Base-by-base conservation (phyloP, 768 basidiomycete species). In the Russula vinacea region DNA sequence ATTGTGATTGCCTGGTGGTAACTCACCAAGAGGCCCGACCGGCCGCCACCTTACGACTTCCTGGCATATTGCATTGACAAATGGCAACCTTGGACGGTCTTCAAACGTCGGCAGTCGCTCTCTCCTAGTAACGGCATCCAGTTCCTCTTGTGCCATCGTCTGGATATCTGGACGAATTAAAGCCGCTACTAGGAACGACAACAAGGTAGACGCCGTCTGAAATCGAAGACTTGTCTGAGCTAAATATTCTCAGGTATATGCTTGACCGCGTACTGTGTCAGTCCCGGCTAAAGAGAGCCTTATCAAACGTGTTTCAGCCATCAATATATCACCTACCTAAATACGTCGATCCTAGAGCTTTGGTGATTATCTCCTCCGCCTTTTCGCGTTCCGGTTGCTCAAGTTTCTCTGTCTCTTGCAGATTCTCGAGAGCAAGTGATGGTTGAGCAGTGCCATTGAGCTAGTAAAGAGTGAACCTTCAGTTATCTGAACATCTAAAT, bases 11-110 rank as follows among this genome's bases (percentile, higher is more conserved):
- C 26, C 10, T 17, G n/a, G 11, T 35, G 51, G 7, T 8, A 42
- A 59, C 69, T 32, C 49, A 69, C 70, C 56, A 0, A 69, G 9
- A 9, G 67, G 70, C 0, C 26, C 32, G 0, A 62, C 49, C 3
- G 65, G 56, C 3, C 52, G 35, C 69, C 70, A 70, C 35, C 70
- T 37, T 35, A 50, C 2, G 17, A 45, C n/a, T 22, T 57, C 56
- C 29, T 45, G 45, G 44, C 56, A 57, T n/a, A 54, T n/a, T 6
- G 52, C 52, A 54, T 54, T 35, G 33, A 54, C 22, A 22, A 54
- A 37, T 13, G 42, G 56, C 8, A 57, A 19, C 26, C 32, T 57
- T n/a, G 32, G 19, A n/a, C 56, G 56, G n/a, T 57, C 56, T 11
- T 57, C 56, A 13, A 57, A 45, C 2, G 42, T 57, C 4, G 56